These are phyloP conservation scores for Fonsecaea monophora DNA, from an alignment of 2,329 filamentous ascomycete genomes.

Conservation along the genomic window DNA sequence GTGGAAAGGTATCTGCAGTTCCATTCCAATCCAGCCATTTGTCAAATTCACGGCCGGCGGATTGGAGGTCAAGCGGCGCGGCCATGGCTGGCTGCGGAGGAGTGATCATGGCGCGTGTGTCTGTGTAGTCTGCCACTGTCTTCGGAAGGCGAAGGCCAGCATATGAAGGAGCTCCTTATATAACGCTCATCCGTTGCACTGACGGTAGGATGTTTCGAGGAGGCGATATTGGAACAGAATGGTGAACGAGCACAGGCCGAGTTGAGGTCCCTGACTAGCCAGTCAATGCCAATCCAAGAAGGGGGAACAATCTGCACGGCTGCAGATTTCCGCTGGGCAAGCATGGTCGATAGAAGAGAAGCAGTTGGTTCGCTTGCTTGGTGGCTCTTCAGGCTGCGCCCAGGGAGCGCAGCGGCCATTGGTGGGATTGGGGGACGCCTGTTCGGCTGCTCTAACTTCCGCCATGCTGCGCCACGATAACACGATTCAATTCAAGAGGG, in stretches of 20 bases:
- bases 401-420: slow-evolving; percentile 7
- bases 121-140: neutral
- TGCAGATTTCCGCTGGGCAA: slow-evolving; percentile 7
- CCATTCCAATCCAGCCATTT: slow-evolving; percentile 41
- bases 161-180: slow-evolving; percentile 7
- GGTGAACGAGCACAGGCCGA: slow-evolving; percentile 1
- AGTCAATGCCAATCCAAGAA: slow-evolving; percentile 16
- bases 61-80: slow-evolving; percentile 29
- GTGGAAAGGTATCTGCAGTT: slow-evolving; percentile 23
- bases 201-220: slow-evolving; percentile 10
- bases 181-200: neutral
- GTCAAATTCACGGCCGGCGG: slow-evolving; percentile 40
- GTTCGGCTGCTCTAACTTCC: slow-evolving; percentile 15
- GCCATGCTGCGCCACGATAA: slow-evolving; percentile 23
- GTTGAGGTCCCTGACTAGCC: slow-evolving; percentile 19
- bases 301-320: slow-evolving; percentile 20
- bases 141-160: neutral
- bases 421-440: slow-evolving; percentile 13
- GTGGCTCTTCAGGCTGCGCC: slow-evolving; percentile 9
- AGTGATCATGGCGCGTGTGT: slow-evolving; percentile 20
- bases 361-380: slow-evolving; percentile 15
- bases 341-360: slow-evolving; percentile 14
- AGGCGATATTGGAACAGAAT: slow-evolving; percentile 13
- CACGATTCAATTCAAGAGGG: slow-evolving; percentile 5
- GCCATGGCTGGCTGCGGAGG: slow-evolving; percentile 24